phyloP scores from a whole-genome alignment of 805 yeast genomes.

The Pichia manshurica region DNA sequence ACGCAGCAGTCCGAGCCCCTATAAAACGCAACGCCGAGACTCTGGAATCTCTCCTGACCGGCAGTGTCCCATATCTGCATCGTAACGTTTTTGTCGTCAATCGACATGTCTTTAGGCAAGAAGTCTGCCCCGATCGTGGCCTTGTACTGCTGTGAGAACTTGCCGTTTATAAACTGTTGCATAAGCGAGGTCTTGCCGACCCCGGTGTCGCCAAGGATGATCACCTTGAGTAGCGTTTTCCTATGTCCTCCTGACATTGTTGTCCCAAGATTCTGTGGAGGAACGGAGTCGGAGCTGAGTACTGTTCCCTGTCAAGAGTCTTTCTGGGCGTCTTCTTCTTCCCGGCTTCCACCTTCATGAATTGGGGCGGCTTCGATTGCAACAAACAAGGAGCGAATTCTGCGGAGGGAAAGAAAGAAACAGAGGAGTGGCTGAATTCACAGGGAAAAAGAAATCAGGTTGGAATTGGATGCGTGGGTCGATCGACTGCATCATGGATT shows the following conservation, averaged over 20 bases:
- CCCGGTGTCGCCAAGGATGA: slow-evolving; percentile 93
- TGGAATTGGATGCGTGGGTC: too few relatives aligned
- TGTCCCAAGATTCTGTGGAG: too few relatives aligned
- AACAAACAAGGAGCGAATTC: not conserved
- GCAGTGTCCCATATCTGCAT: slow-evolving; percentile 98
- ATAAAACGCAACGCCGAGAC: slow-evolving; percentile 93
- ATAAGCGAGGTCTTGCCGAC: slow-evolving; percentile 95
- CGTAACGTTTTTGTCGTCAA: slow-evolving; percentile 78
- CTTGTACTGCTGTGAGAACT: slow-evolving; percentile 91
- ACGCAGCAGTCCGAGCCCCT: slow-evolving; percentile 99
- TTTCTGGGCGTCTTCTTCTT: too few relatives aligned
- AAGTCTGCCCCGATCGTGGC: slow-evolving; percentile 98
- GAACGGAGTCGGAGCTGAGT: too few relatives aligned
- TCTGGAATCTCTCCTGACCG: slow-evolving; percentile 96
- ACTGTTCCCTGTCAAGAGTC: too few relatives aligned
- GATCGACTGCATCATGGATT: too few relatives aligned
- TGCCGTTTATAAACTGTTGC: slow-evolving; percentile 95
- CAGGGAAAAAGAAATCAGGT: too few relatives aligned
- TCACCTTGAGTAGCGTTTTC: slow-evolving; percentile 76
- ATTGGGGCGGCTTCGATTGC: not conserved
- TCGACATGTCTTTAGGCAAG: slow-evolving; percentile 78
- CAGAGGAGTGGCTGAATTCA: too few relatives aligned
- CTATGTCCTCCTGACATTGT: slow-evolving; percentile 37
- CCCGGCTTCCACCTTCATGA: not conserved
- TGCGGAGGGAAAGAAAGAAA: too few relatives aligned